Evolutionary conservation across 2,329 filamentous ascomycete species (phyloP).

Genomic region (Stachybotrys chartarum): DNA sequence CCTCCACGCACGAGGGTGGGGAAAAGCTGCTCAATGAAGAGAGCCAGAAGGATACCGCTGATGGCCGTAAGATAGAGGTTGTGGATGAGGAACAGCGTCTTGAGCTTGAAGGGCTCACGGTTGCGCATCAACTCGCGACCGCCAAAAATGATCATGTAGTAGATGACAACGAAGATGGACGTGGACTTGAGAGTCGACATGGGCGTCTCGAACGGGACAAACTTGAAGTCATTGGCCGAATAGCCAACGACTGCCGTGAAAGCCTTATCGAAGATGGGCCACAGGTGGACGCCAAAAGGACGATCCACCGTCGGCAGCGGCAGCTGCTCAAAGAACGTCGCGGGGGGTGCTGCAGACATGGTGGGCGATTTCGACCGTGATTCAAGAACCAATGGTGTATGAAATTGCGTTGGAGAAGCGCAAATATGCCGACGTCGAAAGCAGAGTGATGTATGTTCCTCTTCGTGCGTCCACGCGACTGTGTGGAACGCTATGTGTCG

Average conservation of each 20-base stretch:
- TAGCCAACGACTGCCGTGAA: slow-evolving; percentile 74
- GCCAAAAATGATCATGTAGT: slow-evolving; percentile 91
- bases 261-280: slow-evolving; percentile 89
- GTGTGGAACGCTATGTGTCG: not conserved
- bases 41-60: slow-evolving; percentile 69
- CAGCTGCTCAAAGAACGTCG: slow-evolving; percentile 46
- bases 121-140: slow-evolving; percentile 89
- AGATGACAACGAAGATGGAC: slow-evolving; percentile 71
- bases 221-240: slow-evolving; percentile 78
- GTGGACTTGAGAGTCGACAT: slow-evolving; percentile 87
- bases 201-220: slow-evolving; percentile 72
- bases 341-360: slow-evolving; percentile 28
- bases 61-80: slow-evolving; percentile 90
- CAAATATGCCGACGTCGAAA: slow-evolving; percentile 1
- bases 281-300: slow-evolving; percentile 84
- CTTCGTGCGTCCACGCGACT: not conserved
- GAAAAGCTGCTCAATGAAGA: slow-evolving; percentile 88
- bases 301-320: slow-evolving; percentile 78
- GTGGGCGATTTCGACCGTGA: not conserved
- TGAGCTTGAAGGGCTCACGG: slow-evolving; percentile 78
- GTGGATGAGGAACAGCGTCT: slow-evolving; percentile 86
- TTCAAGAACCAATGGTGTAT: not conserved
- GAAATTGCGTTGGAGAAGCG: not conserved
- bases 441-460: slow-evolving; percentile 13
- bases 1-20: slow-evolving; percentile 75